Evolutionary conservation across 805 yeast genomes (phyloP), one percentile per base, ranked within the genome.

Genomic region (Metschnikowia corniflorae): DNA sequence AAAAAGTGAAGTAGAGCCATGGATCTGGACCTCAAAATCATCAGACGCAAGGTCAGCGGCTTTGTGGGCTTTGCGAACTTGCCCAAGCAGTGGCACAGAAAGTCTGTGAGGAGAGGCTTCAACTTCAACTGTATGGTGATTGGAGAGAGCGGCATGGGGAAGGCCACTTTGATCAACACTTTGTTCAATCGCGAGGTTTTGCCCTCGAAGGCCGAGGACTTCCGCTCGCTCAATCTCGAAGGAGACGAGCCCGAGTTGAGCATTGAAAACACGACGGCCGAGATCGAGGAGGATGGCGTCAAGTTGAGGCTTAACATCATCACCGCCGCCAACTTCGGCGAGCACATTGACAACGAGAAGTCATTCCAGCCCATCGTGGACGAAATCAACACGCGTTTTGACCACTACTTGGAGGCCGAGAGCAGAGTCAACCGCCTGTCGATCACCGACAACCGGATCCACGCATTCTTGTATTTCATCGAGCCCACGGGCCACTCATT

Each of bases 81-180:
- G 56, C 98, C 98, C 41, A 93, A 89, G 58, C 98, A 93, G 70
- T 93, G 97, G 96, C 97, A 93, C 68, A 80, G 96, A 65, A 87
- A 85, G 63, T 82, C 95, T 17, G 51, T 43, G 26, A 18, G 47
- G 30, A 40, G 50, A 26, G 98, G 98, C 10, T 93, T 93, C 72
- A 77, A 72, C 52, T 77, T 93, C 58, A 93, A 93, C 60, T 60
- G 93, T 43, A 77, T 93, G 78, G 87, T 86, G 40, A 95, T 89
- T 45, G 95, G 95, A 49, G 95, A 86, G 67, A 71, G 81, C 42
- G 97, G 98, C 5, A 71, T 91, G 45, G 98, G 98, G 53, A 91
- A 91, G 67, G 72, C 93, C 22, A 93, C 98, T 18, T 75, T 93
- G 57, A 77, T 93, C 55, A 88, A 87, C 66, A 89, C 97, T 16